Evolutionary conservation across 768 basidiomycete genomes (phyloP).

Genomic region (Tulasnella sp.): DNA sequence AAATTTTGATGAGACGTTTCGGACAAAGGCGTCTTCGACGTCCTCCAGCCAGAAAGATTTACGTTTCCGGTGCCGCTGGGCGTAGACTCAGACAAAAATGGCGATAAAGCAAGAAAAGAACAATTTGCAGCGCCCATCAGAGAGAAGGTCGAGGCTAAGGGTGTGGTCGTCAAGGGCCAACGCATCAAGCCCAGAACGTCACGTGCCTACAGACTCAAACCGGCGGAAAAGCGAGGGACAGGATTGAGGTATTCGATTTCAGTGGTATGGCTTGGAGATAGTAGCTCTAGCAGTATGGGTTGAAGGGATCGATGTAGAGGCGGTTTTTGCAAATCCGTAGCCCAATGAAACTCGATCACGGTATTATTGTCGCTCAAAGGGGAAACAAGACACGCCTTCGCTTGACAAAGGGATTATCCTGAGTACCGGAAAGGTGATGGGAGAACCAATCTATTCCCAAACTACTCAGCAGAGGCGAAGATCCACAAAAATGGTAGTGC

Average conservation of each 20-base stretch:
- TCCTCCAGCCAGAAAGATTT: neutral
- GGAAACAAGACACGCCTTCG: neutral
- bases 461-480: slow-evolving; percentile 13
- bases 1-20: neutral
- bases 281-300: neutral
- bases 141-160: neutral
- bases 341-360: neutral
- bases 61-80: neutral
- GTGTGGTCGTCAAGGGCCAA: neutral
- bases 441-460: slow-evolving; percentile 6
- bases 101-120: neutral
- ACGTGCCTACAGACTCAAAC: neutral
- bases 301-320: too few relatives aligned
- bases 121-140: neutral
- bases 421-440: neutral
- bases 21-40: neutral
- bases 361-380: neutral
- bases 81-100: neutral
- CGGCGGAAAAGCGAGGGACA: neutral
- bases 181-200: neutral
- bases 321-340: too few relatives aligned
- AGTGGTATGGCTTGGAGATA: neutral
- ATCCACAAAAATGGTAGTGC: slow-evolving; percentile 13
- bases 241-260: neutral
- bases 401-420: neutral